These are phyloP conservation scores for Aspergillus sp. DNA, from an alignment of 2,329 filamentous ascomycete species.

Conservation along the genomic window DNA sequence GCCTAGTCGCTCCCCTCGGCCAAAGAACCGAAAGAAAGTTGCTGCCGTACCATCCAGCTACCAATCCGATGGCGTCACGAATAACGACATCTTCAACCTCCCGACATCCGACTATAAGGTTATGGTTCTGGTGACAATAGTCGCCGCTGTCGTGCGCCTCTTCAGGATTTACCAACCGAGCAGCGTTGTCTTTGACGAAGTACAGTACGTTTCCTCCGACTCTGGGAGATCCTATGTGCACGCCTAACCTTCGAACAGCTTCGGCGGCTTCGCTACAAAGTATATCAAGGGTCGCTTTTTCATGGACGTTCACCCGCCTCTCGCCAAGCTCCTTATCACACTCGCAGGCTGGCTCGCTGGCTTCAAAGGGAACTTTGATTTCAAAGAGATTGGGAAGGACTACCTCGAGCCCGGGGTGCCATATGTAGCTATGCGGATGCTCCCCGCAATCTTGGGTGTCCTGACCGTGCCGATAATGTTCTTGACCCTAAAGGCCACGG, in stretches of 20 bases:
- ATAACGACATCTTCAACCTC: slow-evolving; percentile 91
- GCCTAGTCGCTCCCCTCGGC: slow-evolving; percentile 44
- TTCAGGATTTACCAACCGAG: slow-evolving; percentile 96
- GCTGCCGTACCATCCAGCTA: slow-evolving; percentile 44
- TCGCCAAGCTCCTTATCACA: slow-evolving; percentile 95
- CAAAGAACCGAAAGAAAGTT: slow-evolving; percentile 41
- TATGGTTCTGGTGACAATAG: slow-evolving; percentile 70
- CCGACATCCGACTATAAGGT: slow-evolving; percentile 82
- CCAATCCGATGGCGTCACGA: slow-evolving; percentile 63
- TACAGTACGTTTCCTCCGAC: slow-evolving; percentile 72
- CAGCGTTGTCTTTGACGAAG: slow-evolving; percentile 98
- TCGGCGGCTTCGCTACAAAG: slow-evolving; percentile 96
- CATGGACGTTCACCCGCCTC: slow-evolving; percentile 98
- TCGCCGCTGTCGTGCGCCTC: slow-evolving; percentile 79
- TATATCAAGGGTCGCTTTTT: slow-evolving; percentile 99
- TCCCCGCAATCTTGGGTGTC: slow-evolving; percentile 88
- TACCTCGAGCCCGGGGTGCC: slow-evolving; percentile 93
- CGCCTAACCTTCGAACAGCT: slow-evolving; percentile 59
- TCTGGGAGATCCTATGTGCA: neutral
- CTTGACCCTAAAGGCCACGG: slow-evolving; percentile 86
- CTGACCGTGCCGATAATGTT: slow-evolving; percentile 91
- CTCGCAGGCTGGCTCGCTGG: slow-evolving; percentile 93
- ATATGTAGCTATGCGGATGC: slow-evolving; percentile 95
- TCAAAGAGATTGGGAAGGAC: slow-evolving; percentile 99
- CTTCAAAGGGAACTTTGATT: slow-evolving; percentile 94